Conservation (phyloP, 768 basidiomycete species). For the Serendipita sp. region DNA sequence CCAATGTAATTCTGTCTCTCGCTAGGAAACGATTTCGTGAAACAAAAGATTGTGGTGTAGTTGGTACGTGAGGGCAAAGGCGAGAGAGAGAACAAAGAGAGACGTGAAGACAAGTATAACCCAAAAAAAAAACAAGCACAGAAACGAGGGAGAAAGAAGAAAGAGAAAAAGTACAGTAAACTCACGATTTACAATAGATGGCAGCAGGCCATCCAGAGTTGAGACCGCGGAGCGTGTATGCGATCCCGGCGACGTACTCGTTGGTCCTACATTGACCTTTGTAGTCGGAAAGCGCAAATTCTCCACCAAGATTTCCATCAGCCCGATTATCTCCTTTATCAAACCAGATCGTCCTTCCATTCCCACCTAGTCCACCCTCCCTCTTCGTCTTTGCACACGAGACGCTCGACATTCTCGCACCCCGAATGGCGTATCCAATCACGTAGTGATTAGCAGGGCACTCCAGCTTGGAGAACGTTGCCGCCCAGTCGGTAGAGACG, state of each 20-base stretch:
- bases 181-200: slow-evolving; percentile 3
- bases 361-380: neutral
- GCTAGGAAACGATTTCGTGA: neutral
- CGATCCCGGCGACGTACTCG: slow-evolving; percentile 8
- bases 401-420: neutral
- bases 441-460: slow-evolving; percentile 1
- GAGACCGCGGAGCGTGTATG: neutral
- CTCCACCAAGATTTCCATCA: slow-evolving; percentile 3
- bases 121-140: neutral
- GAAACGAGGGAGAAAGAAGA: neutral
- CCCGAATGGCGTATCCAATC: slow-evolving; percentile 2
- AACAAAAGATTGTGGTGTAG: neutral
- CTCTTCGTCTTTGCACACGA: neutral
- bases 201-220: slow-evolving; percentile 5
- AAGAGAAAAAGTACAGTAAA: neutral
- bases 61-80: neutral
- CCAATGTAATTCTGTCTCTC: neutral
- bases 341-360: slow-evolving; percentile 8
- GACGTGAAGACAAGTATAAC: neutral
- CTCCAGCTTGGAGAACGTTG: slow-evolving; percentile 4
- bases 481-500: slow-evolving; percentile 9
- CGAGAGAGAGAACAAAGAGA: neutral
- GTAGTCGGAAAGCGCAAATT: slow-evolving; percentile 1
- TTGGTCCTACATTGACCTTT: slow-evolving; percentile 7
- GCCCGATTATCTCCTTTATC: slow-evolving; percentile 3